These are phyloP conservation scores for Lanzia echinophila DNA, from an alignment of 2,329 filamentous ascomycete species.

Conservation along the genomic window DNA sequence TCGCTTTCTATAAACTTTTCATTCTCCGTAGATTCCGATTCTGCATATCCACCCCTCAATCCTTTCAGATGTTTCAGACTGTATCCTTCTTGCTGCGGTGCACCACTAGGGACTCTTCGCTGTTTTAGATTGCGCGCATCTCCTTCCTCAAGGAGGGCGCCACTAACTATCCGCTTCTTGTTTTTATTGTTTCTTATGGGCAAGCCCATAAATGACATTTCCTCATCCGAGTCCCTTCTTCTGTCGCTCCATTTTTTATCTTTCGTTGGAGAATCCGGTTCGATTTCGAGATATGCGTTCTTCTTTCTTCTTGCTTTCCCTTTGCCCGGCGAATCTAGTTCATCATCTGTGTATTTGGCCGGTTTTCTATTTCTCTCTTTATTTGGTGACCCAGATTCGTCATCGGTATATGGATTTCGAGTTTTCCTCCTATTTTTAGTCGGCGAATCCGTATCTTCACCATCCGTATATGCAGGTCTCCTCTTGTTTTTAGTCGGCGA, in stretches of 20 bases:
- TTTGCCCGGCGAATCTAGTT: background rate
- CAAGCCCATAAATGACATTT: conserved; percentile 17
- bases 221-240: conserved; percentile 16
- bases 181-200: conserved; percentile 23
- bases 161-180: conserved; percentile 60
- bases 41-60: conserved; percentile 8
- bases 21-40: conserved; percentile 1
- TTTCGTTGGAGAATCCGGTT: conserved; percentile 4
- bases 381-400: background rate
- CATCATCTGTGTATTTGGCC: background rate
- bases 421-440: background rate
- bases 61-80: conserved; percentile 41
- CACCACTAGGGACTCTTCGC: conserved; percentile 36
- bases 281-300: background rate
- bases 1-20: conserved; percentile 6
- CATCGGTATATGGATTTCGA: background rate
- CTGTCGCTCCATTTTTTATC: background rate
- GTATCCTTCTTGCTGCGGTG: conserved; percentile 30
- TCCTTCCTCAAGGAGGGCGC: conserved; percentile 63
- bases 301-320: background rate
- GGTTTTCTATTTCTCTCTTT: background rate
- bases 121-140: conserved; percentile 42
- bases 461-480: background rate
- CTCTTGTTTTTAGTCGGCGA: background rate
- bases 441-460: background rate